A percentile compares a stretch with the other conserved stretches of the same genome.
phyloP scores from a whole-genome alignment of 106 monocot species.

The Dendrobium chrysotoxum region DNA sequence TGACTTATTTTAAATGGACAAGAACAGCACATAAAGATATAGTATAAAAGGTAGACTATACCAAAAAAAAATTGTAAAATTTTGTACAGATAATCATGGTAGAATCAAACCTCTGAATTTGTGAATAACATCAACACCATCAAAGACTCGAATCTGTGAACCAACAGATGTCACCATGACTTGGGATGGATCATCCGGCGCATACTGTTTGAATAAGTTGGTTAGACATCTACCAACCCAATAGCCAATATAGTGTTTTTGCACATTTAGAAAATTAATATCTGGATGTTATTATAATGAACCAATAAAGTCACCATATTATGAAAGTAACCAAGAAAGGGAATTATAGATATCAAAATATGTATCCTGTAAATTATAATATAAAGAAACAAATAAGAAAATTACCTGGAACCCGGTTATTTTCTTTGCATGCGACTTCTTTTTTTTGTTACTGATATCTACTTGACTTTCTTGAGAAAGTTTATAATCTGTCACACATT shows the following conservation, averaged over 20 bases:
- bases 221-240: not conserved
- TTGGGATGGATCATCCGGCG: slow-evolving; percentile 73
- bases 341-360: not conserved
- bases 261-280: not conserved
- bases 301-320: not conserved
- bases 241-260: not conserved
- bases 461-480: slow-evolving; percentile 66
- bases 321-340: not conserved
- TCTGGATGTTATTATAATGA: not conserved
- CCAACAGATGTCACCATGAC: slow-evolving; percentile 83
- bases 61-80: too few relatives aligned
- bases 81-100: too few relatives aligned
- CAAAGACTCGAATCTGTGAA: slow-evolving; percentile 80
- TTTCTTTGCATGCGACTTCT: slow-evolving; percentile 71
- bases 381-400: not conserved
- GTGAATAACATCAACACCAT: slow-evolving; percentile 62
- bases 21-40: too few relatives aligned
- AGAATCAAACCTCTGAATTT: slow-evolving; percentile 75
- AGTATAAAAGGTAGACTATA: too few relatives aligned
- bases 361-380: not conserved
- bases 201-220: slow-evolving; percentile 53
- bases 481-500: slow-evolving; percentile 44
- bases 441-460: slow-evolving; percentile 66
- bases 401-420: slow-evolving; percentile 96
- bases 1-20: too few relatives aligned